These are phyloP conservation scores for Amyloporia xantha DNA, from an alignment of 768 basidiomycete genomes.

Conservation along the genomic window DNA sequence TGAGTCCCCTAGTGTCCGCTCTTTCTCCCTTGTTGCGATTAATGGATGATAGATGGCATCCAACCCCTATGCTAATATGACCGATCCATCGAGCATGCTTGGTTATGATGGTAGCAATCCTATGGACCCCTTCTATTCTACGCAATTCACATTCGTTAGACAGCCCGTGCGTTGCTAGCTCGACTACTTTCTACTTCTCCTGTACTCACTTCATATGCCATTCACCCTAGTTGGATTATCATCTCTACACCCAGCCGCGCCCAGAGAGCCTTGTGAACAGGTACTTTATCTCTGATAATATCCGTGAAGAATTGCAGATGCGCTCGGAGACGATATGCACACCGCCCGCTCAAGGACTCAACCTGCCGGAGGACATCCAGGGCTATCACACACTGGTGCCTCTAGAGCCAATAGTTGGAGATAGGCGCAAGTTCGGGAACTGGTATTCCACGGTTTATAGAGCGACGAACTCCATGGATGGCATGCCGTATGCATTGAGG, in stretches of 20 bases:
- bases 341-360: conserved; percentile 35
- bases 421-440: conserved; percentile 71
- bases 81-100: conserved; percentile 8
- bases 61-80: conserved; percentile 18
- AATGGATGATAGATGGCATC: not conserved
- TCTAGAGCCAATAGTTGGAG: conserved; percentile 53
- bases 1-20: too few relatives aligned
- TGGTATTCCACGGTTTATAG: conserved; percentile 84
- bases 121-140: conserved; percentile 23
- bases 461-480: conserved; percentile 72
- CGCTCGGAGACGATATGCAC: conserved; percentile 40
- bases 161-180: conserved; percentile 29
- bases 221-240: conserved; percentile 71
- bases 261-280: conserved; percentile 45
- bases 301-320: conserved; percentile 52
- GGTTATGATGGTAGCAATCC: conserved; percentile 17
- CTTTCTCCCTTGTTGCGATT: too few relatives aligned
- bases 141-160: conserved; percentile 19
- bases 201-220: conserved; percentile 16
- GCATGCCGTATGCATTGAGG: conserved; percentile 67
- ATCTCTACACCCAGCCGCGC: conserved; percentile 77
- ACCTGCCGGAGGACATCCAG: conserved; percentile 80
- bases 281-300: conserved; percentile 83
- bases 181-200: conserved; percentile 30
- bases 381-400: conserved; percentile 86